A percentile compares a stretch with the other conserved stretches of the same genome.
These are phyloP conservation scores for Herpetospermum pedunculosum DNA, from an alignment of 306 rosid genomes.

Conservation along the genomic window DNA sequence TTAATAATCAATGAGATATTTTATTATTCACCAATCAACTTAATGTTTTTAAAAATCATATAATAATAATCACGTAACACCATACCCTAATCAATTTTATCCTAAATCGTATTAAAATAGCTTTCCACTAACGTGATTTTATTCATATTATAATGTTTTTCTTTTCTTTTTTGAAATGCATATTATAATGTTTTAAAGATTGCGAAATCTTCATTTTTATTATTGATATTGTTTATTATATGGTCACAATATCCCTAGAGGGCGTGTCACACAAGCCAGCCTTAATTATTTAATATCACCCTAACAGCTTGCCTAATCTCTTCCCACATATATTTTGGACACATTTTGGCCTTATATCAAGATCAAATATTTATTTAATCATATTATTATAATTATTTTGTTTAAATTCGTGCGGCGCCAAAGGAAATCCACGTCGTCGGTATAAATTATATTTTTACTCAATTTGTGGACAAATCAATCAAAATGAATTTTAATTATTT, in stretches of 20 bases:
- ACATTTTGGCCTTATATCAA: slow-evolving; percentile 1
- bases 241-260: not conserved
- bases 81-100: not conserved
- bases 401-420: not conserved
- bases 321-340: not conserved
- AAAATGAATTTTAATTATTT: not conserved
- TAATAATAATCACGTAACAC: slow-evolving; percentile 1
- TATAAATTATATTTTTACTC: not conserved
- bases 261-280: not conserved
- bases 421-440: not conserved
- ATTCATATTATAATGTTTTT: slow-evolving; percentile 3
- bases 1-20: not conserved
- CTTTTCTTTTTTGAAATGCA: too few species aligned
- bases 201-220: slow-evolving; percentile 9
- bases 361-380: not conserved
- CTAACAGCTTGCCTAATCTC: not conserved
- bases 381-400: not conserved
- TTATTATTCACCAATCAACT: not conserved
- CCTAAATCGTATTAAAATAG: not conserved
- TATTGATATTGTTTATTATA: not conserved
- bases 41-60: not conserved
- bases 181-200: slow-evolving; percentile 8
- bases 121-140: slow-evolving; percentile 3
- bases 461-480: not conserved
- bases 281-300: not conserved